These are phyloP conservation scores for Colletotrichum australisinense DNA, from an alignment of 2,329 filamentous ascomycete species.

Conservation along the genomic window DNA sequence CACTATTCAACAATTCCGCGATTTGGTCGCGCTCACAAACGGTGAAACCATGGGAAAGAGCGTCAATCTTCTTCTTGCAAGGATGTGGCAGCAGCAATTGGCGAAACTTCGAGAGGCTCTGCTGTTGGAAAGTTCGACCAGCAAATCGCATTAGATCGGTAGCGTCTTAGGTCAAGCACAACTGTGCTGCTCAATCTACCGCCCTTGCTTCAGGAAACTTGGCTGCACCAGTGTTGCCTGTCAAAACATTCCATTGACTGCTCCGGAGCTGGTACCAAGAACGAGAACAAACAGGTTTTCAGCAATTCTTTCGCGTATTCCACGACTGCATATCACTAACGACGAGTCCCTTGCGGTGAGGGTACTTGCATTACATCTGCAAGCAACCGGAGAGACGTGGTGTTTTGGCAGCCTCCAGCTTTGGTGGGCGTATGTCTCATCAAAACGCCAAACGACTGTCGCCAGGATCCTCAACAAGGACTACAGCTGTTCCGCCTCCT, in stretches of 20 bases:
- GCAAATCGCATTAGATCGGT: neutral
- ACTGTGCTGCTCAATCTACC: neutral
- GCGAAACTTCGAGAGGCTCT: neutral
- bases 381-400: constrained; percentile 10
- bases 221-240: neutral
- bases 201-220: neutral
- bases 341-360: constrained; percentile 22
- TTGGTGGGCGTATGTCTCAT: neutral
- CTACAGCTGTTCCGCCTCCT: neutral
- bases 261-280: neutral
- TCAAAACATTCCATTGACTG: neutral
- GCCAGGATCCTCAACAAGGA: neutral
- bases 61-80: neutral
- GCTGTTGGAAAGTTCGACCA: neutral
- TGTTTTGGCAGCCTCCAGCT: neutral
- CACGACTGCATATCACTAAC: neutral
- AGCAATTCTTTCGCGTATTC: neutral
- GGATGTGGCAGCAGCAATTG: neutral
- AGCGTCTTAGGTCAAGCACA: neutral
- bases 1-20: neutral
- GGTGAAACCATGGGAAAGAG: neutral
- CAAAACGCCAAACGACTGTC: neutral
- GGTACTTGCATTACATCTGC: constrained; percentile 20
- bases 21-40: neutral
- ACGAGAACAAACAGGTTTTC: constrained; percentile 5